Evolutionary conservation across 306 rosid species (phyloP).

Genomic region (Malus fusca): DNA sequence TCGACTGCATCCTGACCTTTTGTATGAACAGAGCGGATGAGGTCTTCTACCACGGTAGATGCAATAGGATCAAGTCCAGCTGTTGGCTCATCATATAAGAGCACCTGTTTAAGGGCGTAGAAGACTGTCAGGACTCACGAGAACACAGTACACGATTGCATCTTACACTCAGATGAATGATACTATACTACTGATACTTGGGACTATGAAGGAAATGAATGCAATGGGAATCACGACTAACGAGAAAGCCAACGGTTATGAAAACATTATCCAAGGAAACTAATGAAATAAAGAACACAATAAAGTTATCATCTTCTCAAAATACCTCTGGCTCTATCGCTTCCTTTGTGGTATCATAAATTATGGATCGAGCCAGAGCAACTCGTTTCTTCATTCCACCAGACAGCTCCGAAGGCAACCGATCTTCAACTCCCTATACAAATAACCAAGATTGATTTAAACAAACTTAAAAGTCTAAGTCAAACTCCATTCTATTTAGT

Average conservation of each 20-base stretch:
- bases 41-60: constrained; percentile 97
- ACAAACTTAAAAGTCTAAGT: background rate
- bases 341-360: constrained; percentile 62
- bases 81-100: constrained; percentile 92
- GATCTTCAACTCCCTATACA: constrained; percentile 80
- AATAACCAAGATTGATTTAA: background rate
- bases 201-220: background rate
- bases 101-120: constrained; percentile 46
- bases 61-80: constrained; percentile 99
- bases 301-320: constrained; percentile 9
- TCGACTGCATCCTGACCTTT: constrained; percentile 65
- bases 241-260: background rate
- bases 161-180: background rate
- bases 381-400: constrained; percentile 99
- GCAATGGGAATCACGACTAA: background rate
- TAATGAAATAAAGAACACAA: background rate
- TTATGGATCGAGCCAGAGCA: constrained; percentile 92
- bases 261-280: background rate
- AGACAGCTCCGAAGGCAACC: constrained; percentile 91
- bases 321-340: constrained; percentile 90
- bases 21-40: constrained; percentile 86
- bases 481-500: background rate
- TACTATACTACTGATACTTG: background rate
- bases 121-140: constrained; percentile 6
- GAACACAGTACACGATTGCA: background rate